A percentile compares a stretch with the other conserved stretches of the same genome.
phyloP scores from a whole-genome alignment of 2,329 filamentous ascomycete species.

The Calonectria pteridis region DNA sequence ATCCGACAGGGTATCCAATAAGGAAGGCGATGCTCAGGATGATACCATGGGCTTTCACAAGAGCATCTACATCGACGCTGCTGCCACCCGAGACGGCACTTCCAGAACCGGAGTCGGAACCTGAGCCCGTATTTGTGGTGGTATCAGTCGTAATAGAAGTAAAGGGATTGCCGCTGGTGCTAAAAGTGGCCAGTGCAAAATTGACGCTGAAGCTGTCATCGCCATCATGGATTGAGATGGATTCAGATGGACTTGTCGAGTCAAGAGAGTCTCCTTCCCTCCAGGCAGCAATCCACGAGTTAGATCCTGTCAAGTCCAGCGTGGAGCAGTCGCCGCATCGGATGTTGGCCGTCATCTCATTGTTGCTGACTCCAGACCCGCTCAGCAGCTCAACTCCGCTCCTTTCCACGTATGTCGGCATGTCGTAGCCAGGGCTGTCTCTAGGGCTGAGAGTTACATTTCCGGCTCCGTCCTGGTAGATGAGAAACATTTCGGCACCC shows the following conservation, averaged over 20 bases:
- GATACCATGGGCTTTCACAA: slow-evolving; percentile 61
- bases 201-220: slow-evolving; percentile 61
- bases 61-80: neutral
- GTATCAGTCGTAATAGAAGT: slow-evolving; percentile 43
- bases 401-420: slow-evolving; percentile 60
- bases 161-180: slow-evolving; percentile 66
- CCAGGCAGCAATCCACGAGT: slow-evolving; percentile 69
- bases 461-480: slow-evolving; percentile 69
- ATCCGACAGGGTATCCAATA: slow-evolving; percentile 69
- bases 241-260: slow-evolving; percentile 54
- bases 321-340: slow-evolving; percentile 64
- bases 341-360: slow-evolving; percentile 71
- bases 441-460: slow-evolving; percentile 74
- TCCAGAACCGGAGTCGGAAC: neutral
- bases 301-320: slow-evolving; percentile 56
- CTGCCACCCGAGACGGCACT: neutral
- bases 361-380: slow-evolving; percentile 67
- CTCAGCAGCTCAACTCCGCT: slow-evolving; percentile 64
- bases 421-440: slow-evolving; percentile 57
- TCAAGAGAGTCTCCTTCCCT: slow-evolving; percentile 59
- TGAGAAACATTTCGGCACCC: slow-evolving; percentile 71
- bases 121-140: neutral
- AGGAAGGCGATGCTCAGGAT: slow-evolving; percentile 71
- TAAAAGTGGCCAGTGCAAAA: slow-evolving; percentile 60
- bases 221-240: slow-evolving; percentile 61